Percentiles rank a stretch among this genome's conserved stretches.
Evolutionary conservation across 2,329 filamentous ascomycete genomes (phyloP).

Genomic region (Trichoderma sp.): DNA sequence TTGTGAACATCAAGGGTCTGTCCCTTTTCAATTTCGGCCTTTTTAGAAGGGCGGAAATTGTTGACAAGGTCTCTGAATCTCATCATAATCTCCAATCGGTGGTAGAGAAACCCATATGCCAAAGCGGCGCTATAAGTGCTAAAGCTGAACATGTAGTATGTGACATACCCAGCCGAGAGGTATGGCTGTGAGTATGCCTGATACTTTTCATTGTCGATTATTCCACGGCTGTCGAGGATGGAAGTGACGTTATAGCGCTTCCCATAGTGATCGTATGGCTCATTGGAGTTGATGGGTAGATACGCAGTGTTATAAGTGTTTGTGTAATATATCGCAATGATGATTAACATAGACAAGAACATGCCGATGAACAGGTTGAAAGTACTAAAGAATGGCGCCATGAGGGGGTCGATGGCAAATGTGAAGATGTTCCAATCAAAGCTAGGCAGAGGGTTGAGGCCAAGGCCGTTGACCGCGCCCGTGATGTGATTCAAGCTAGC

Average conservation of each 20-base stretch:
- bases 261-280: slow-evolving; percentile 43
- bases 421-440: slow-evolving; percentile 43
- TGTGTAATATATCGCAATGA: slow-evolving; percentile 41
- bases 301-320: slow-evolving; percentile 45
- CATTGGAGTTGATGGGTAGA: slow-evolving; percentile 45
- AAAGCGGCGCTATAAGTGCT: slow-evolving; percentile 9
- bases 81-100: slow-evolving; percentile 11
- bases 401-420: slow-evolving; percentile 37
- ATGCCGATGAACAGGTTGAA: slow-evolving; percentile 37
- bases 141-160: slow-evolving; percentile 33
- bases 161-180: slow-evolving; percentile 42
- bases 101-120: slow-evolving; percentile 15
- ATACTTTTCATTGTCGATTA: slow-evolving; percentile 38
- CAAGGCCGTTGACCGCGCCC: slow-evolving; percentile 42
- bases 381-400: slow-evolving; percentile 39
- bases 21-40: background rate
- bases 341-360: slow-evolving; percentile 37
- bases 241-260: slow-evolving; percentile 35
- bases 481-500: slow-evolving; percentile 39
- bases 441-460: slow-evolving; percentile 36
- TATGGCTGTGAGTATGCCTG: slow-evolving; percentile 45
- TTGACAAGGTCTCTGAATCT: slow-evolving; percentile 15
- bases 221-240: slow-evolving; percentile 30
- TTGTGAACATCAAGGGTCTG: slow-evolving; percentile 37
- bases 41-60: slow-evolving; percentile 16